These are phyloP conservation scores for Coccomyxa subellipsoidea DNA, from an alignment of 163 green algal species.

Conservation along the genomic window DNA sequence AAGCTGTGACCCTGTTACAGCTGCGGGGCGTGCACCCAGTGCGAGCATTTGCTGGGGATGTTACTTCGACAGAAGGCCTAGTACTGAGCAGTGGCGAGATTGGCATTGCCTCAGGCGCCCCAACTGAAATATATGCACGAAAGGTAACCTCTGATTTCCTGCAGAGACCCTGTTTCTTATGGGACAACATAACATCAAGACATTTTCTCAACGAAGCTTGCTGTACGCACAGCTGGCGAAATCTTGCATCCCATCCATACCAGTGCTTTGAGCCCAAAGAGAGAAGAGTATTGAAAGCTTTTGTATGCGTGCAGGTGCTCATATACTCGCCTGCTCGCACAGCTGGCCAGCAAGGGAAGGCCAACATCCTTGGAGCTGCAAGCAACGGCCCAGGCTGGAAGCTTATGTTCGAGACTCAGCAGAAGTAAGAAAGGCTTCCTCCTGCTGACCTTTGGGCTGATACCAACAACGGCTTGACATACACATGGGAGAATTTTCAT, in stretches of 20 bases:
- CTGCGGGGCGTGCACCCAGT: neutral
- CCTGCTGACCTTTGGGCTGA: neutral
- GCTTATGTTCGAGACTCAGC: conserved; percentile 59
- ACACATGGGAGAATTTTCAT: too few relatives aligned
- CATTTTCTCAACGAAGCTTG: too few relatives aligned
- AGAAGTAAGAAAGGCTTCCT: conserved; percentile 65
- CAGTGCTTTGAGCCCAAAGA: too few relatives aligned
- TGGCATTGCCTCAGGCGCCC: neutral
- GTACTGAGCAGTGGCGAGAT: neutral
- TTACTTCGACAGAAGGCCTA: neutral
- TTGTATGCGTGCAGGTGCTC: conserved; percentile 50
- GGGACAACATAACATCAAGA: too few relatives aligned
- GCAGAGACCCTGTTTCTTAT: too few relatives aligned
- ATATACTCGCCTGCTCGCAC: conserved; percentile 56
- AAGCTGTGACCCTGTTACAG: neutral
- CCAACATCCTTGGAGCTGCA: conserved; percentile 32
- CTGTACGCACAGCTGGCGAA: too few relatives aligned
- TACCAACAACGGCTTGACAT: too few relatives aligned
- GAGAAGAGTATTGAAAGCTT: too few relatives aligned
- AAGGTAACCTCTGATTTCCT: neutral
- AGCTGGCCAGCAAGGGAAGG: conserved; percentile 52
- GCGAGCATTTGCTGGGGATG: neutral
- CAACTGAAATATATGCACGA: neutral
- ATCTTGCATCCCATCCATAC: too few relatives aligned
- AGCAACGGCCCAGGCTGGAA: conserved; percentile 48